Conservation (phyloP, 805 yeast genomes). For the Candida maesae region DNA sequence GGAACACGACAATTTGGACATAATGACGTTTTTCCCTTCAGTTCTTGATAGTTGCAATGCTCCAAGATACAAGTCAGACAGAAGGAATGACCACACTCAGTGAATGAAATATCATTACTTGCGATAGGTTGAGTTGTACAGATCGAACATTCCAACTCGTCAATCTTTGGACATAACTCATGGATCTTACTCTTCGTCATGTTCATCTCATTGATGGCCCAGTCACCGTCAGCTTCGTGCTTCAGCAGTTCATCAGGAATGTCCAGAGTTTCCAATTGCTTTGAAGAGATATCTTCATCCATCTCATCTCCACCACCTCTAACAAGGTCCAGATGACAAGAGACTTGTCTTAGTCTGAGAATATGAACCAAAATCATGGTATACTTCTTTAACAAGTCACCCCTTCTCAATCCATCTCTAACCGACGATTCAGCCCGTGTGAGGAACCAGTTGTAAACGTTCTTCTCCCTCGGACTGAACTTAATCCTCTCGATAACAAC, state of each 20-base stretch:
- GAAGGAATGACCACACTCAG: slow-evolving; percentile 78
- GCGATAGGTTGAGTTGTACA: slow-evolving; percentile 70
- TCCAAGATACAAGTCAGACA: slow-evolving; percentile 71
- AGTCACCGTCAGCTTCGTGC: background rate
- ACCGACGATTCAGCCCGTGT: slow-evolving; percentile 63
- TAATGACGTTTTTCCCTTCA: slow-evolving; percentile 39
- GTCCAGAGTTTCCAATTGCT: slow-evolving; percentile 6
- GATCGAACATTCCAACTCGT: slow-evolving; percentile 72
- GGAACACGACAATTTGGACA: slow-evolving; percentile 77
- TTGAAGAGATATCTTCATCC: slow-evolving; percentile 42
- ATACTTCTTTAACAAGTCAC: slow-evolving; percentile 67
- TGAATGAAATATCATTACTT: slow-evolving; percentile 50
- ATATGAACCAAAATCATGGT: slow-evolving; percentile 81
- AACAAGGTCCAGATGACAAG: slow-evolving; percentile 77
- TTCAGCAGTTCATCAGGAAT: slow-evolving; percentile 21
- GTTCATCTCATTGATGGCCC: slow-evolving; percentile 15
- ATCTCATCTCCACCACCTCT: slow-evolving; percentile 46
- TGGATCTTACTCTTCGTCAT: slow-evolving; percentile 27
- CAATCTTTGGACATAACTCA: slow-evolving; percentile 30
- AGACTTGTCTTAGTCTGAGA: slow-evolving; percentile 77
- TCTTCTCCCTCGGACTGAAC: slow-evolving; percentile 62
- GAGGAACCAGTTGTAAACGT: slow-evolving; percentile 65
- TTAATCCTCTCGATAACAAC: slow-evolving; percentile 63
- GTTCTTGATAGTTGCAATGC: slow-evolving; percentile 65
- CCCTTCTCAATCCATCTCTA: slow-evolving; percentile 53